A percentile compares a stretch with the other conserved stretches of the same genome.
Conservation (phyloP, 129 eudicot species). For the Flaveria brownii region DNA sequence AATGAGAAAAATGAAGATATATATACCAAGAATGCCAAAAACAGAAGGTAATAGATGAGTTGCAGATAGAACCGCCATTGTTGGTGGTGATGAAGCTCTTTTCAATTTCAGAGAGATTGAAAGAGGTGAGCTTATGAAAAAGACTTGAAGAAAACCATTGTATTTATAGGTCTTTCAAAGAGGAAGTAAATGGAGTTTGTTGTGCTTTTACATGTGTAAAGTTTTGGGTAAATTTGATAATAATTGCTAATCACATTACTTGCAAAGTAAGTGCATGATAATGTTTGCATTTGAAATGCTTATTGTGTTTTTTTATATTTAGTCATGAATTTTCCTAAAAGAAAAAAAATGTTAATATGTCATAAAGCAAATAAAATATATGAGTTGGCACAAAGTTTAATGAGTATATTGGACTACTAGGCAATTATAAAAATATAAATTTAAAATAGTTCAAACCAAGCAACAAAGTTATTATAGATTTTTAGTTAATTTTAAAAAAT, state of each 20-base stretch:
- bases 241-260: constrained; percentile 25
- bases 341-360: background rate
- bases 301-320: background rate
- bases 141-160: background rate
- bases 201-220: constrained; percentile 32
- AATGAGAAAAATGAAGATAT: background rate
- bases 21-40: constrained; percentile 63
- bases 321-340: background rate
- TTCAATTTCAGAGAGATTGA: constrained; percentile 3
- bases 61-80: constrained; percentile 40
- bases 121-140: constrained; percentile 38
- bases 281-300: background rate
- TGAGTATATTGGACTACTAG: background rate
- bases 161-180: constrained; percentile 36
- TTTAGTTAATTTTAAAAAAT: no score
- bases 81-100: constrained; percentile 47
- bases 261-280: constrained; percentile 1
- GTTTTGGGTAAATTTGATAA: constrained; percentile 10
- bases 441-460: no score
- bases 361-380: background rate
- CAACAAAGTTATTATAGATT: no score
- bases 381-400: background rate
- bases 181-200: constrained; percentile 9
- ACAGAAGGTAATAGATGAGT: constrained; percentile 34
- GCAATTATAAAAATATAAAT: background rate